A percentile compares a stretch with the other conserved stretches of the same genome.
phyloP scores from a whole-genome alignment of 2,329 filamentous ascomycete genomes.

The Cryphonectria japonica region DNA sequence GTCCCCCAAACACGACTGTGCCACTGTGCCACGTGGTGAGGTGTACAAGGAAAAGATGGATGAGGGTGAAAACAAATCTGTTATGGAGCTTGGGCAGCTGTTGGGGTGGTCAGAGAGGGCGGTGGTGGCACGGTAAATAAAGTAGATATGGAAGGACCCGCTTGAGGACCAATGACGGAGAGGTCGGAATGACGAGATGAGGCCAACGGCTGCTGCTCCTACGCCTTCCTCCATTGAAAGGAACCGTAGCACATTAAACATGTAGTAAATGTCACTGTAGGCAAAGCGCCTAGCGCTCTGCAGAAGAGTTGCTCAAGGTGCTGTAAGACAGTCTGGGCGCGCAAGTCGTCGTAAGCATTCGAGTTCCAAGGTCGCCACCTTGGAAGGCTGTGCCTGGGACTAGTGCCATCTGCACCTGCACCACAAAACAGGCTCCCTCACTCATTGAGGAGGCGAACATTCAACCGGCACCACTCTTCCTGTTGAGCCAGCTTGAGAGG shows the following conservation, averaged over 20 bases:
- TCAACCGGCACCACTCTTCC: neutral
- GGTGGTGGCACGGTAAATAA: neutral
- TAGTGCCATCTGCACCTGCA: neutral
- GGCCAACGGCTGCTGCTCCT: neutral
- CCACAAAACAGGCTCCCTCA: slow-evolving; percentile 1
- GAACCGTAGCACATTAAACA: neutral
- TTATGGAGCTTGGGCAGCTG: neutral
- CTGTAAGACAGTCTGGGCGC: neutral
- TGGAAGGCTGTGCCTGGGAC: slow-evolving; percentile 1
- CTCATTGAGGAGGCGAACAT: neutral
- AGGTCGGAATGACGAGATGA: neutral
- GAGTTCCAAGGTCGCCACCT: neutral
- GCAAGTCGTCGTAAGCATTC: neutral
- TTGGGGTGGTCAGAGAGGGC: neutral
- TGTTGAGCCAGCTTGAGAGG: neutral
- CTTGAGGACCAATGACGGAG: neutral
- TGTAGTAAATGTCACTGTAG: neutral
- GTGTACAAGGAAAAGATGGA: slow-evolving; percentile 7
- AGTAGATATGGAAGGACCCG: neutral
- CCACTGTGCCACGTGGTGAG: slow-evolving; percentile 1
- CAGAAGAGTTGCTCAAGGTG: neutral
- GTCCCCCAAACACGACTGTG: neutral
- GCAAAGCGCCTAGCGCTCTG: neutral
- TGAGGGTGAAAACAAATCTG: neutral
- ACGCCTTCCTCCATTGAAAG: neutral